Evolutionary conservation across 2,329 filamentous ascomycete genomes (phyloP).

Genomic region (Raffaelea albimanens): DNA sequence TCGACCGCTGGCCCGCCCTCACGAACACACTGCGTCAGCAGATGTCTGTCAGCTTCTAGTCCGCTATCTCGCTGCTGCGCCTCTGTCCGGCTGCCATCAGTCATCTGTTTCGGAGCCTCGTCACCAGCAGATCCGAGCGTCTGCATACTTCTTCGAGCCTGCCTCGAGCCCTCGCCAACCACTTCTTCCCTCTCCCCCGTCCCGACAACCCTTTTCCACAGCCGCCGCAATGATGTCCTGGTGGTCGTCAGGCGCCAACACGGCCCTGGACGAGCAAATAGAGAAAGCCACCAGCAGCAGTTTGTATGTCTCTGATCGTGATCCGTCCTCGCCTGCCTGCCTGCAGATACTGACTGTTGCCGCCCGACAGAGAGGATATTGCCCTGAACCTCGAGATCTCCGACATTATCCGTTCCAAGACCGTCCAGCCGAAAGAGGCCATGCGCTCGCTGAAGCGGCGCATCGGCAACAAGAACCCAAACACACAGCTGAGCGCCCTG

Average conservation of each 20-base stretch:
- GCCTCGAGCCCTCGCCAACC: not conserved
- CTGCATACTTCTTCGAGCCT: not conserved
- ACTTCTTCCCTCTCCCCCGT: not conserved
- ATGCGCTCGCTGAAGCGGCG: constrained; percentile 93
- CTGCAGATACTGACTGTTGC: not conserved
- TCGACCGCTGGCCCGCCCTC: no score
- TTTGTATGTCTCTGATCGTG: constrained; percentile 49
- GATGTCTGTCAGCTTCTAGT: no score
- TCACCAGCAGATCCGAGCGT: not conserved
- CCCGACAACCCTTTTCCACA: not conserved
- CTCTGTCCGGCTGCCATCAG: not conserved
- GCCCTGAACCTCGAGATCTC: constrained; percentile 96
- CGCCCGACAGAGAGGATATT: constrained; percentile 72
- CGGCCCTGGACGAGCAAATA: constrained; percentile 92
- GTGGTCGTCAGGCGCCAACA: constrained; percentile 89
- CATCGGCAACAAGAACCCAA: constrained; percentile 96
- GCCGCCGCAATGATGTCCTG: constrained; percentile 64
- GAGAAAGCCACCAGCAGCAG: constrained; percentile 92
- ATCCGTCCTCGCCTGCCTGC: not conserved
- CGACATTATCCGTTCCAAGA: constrained; percentile 94
- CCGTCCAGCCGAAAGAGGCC: constrained; percentile 91
- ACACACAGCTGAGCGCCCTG: constrained; percentile 88
- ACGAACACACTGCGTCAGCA: no score
- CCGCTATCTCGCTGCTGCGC: not conserved
- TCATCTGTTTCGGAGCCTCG: not conserved